Percentiles rank a stretch among this genome's conserved stretches.
phyloP scores from a whole-genome alignment of 2,329 filamentous ascomycete genomes.

The Intubia oerlemansii region DNA sequence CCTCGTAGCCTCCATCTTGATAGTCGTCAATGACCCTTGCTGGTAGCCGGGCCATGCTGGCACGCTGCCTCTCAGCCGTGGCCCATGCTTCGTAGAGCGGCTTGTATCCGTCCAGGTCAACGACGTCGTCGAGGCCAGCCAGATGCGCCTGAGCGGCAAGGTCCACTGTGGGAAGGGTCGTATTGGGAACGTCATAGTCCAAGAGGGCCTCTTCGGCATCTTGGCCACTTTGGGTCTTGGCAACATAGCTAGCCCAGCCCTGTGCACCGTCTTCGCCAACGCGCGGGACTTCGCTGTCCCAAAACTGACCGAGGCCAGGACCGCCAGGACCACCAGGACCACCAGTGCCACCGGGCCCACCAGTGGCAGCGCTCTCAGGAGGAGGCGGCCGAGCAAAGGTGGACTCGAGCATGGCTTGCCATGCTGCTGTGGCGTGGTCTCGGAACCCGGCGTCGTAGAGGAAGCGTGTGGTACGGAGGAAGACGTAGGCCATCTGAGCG shows the following conservation, averaged over 20 bases:
- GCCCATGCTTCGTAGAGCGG: constrained; percentile 27
- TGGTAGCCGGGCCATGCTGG: constrained; percentile 31
- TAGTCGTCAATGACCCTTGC: constrained; percentile 56
- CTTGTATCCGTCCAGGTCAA: constrained; percentile 4
- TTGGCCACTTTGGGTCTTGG: constrained; percentile 11
- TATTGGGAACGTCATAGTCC: neutral
- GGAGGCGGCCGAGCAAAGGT: constrained; percentile 35
- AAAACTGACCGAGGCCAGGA: constrained; percentile 33
- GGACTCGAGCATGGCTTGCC: constrained; percentile 66
- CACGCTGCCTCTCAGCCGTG: constrained; percentile 28
- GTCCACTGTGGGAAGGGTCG: constrained; percentile 4
- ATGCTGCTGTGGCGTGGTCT: constrained; percentile 56
- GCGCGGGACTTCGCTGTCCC: constrained; percentile 66
- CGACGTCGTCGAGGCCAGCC: neutral
- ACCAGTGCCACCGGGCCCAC: no score
- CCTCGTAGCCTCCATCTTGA: constrained; percentile 53
- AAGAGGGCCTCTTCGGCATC: constrained; percentile 2
- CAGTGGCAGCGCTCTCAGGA: neutral
- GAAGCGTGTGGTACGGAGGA: constrained; percentile 54
- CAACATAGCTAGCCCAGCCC: constrained; percentile 42
- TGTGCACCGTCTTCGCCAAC: constrained; percentile 52
- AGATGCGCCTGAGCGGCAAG: constrained; percentile 6
- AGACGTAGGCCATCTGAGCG: constrained; percentile 39
- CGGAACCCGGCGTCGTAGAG: constrained; percentile 56
- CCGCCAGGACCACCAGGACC: no score